phyloP scores from a whole-genome alignment of 2,329 filamentous ascomycete species.

The Diplodia intermedia region DNA sequence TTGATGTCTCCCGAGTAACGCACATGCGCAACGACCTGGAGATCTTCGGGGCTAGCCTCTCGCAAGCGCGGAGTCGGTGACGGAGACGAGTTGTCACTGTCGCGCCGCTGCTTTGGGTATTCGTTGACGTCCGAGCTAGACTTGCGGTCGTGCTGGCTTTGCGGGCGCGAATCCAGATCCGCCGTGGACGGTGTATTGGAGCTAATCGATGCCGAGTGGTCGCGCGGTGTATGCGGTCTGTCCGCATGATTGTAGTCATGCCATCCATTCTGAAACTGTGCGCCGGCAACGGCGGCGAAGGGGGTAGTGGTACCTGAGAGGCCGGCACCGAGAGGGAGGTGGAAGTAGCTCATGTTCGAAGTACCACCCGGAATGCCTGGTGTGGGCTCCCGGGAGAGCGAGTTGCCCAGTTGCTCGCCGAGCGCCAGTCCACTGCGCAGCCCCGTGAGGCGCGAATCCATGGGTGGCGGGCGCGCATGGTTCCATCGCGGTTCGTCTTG shows the following conservation, averaged over 20 bases:
- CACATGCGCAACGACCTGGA: constrained; percentile 91
- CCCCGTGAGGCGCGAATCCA: constrained; percentile 33
- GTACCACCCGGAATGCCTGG: constrained; percentile 71
- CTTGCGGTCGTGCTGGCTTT: constrained; percentile 46
- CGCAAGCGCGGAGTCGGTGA: constrained; percentile 63
- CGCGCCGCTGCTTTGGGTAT: constrained; percentile 9
- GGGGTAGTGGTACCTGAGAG: constrained; percentile 80
- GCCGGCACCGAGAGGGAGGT: constrained; percentile 74
- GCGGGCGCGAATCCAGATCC: constrained; percentile 53
- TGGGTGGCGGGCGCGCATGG: constrained; percentile 38
- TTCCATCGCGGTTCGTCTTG: constrained; percentile 35
- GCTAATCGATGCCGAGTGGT: constrained; percentile 50
- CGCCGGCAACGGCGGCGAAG: constrained; percentile 78
- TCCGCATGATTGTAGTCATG: constrained; percentile 44
- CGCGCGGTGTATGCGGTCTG: constrained; percentile 46
- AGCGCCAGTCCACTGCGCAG: constrained; percentile 43
- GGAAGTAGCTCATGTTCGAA: constrained; percentile 82
- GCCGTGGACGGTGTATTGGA: constrained; percentile 56
- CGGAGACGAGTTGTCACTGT: constrained; percentile 37
- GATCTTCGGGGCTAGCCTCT: constrained; percentile 81
- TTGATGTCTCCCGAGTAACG: constrained; percentile 87
- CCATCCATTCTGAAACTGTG: constrained; percentile 65
- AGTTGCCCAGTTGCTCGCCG: constrained; percentile 46
- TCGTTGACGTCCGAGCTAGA: constrained; percentile 35
- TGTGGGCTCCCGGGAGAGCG: constrained; percentile 58